Percentiles rank a stretch among this genome's conserved stretches.
Evolutionary conservation across 192 early-diverging fungal species (phyloP).

Genomic region (Funneliformis mosseae): DNA sequence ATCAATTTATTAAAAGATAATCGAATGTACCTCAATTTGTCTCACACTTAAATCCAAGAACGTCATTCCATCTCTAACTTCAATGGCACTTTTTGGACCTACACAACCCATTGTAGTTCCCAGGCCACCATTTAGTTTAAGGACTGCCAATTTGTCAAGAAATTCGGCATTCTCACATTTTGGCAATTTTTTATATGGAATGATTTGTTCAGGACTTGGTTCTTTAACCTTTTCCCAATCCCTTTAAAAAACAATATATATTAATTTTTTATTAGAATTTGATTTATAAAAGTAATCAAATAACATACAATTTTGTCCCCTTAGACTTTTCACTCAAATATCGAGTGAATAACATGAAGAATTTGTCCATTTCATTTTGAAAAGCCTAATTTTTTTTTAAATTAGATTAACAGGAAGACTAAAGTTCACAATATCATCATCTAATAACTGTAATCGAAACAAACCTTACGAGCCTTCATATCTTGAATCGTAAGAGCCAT

Average conservation of each 20-base stretch:
- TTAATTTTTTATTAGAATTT: not conserved
- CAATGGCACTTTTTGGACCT: slow-evolving; percentile 97
- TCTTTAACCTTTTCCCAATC: slow-evolving; percentile 96
- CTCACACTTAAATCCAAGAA: slow-evolving; percentile 98
- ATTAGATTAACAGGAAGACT: not conserved
- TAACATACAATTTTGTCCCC: slow-evolving; percentile 72
- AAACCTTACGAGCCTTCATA: slow-evolving; percentile 60
- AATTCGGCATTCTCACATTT: slow-evolving; percentile 53
- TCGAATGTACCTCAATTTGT: slow-evolving; percentile 83
- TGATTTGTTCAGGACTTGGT: slow-evolving; percentile 85
- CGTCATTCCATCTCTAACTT: slow-evolving; percentile 98
- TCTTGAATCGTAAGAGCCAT: slow-evolving; percentile 60
- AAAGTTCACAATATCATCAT: not conserved
- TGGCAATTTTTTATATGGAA: slow-evolving; percentile 76
- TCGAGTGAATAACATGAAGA: slow-evolving; percentile 81
- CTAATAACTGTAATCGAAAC: not conserved
- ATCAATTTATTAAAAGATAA: not conserved
- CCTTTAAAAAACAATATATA: slow-evolving; percentile 49
- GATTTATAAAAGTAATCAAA: not conserved
- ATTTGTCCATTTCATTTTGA: slow-evolving; percentile 83
- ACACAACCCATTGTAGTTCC: slow-evolving; percentile 99
- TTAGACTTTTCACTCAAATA: slow-evolving; percentile 83
- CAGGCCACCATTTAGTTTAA: slow-evolving; percentile 99
- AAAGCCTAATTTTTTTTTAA: slow-evolving; percentile 51
- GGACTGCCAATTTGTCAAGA: slow-evolving; percentile 90